These are phyloP conservation scores for Kodamaea jinghongensis DNA, from an alignment of 805 yeast genomes.

Conservation along the genomic window DNA sequence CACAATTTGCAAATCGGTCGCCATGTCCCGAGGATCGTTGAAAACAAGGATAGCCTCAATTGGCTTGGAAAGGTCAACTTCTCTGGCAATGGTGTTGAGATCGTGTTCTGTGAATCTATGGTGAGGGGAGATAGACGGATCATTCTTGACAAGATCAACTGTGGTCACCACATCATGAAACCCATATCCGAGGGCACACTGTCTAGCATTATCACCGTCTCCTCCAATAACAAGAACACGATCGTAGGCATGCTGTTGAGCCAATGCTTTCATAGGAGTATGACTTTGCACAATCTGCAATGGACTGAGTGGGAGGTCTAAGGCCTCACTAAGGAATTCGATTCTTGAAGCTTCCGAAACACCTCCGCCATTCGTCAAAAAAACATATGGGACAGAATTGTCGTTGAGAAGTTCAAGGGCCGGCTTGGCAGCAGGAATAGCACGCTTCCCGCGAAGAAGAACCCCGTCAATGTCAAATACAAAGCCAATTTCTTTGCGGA, in stretches of 20 bases:
- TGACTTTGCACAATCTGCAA: conserved; percentile 81
- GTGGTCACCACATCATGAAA: conserved; percentile 73
- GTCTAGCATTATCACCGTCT: conserved; percentile 60
- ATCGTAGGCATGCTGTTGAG: conserved; percentile 41
- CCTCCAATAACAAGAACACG: conserved; percentile 87
- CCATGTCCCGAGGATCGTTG: conserved; percentile 88
- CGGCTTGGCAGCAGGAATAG: conserved; percentile 62
- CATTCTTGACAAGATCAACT: conserved; percentile 61
- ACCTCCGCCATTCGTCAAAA: conserved; percentile 92
- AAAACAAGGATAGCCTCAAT: conserved; percentile 80
- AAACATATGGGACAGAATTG: conserved; percentile 67
- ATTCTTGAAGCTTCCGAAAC: conserved; percentile 61
- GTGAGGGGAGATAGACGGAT: conserved; percentile 66
- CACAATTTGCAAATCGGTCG: conserved; percentile 77
- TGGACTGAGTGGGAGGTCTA: conserved; percentile 48
- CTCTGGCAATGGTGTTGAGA: conserved; percentile 22
- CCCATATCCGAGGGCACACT: conserved; percentile 75
- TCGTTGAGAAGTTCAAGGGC: conserved; percentile 56
- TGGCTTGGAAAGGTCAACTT: conserved; percentile 30
- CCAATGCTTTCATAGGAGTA: conserved; percentile 73
- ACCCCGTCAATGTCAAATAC: conserved; percentile 81
- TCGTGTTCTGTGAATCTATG: conserved; percentile 51
- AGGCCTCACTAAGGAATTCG: conserved; percentile 43
- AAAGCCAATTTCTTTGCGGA: conserved; percentile 20
- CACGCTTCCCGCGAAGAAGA: conserved; percentile 64